Evolutionary conservation across 768 basidiomycete species (phyloP), one percentile per base, ranked within the genome.

Genomic region (Artomyces pyxidatus): DNA sequence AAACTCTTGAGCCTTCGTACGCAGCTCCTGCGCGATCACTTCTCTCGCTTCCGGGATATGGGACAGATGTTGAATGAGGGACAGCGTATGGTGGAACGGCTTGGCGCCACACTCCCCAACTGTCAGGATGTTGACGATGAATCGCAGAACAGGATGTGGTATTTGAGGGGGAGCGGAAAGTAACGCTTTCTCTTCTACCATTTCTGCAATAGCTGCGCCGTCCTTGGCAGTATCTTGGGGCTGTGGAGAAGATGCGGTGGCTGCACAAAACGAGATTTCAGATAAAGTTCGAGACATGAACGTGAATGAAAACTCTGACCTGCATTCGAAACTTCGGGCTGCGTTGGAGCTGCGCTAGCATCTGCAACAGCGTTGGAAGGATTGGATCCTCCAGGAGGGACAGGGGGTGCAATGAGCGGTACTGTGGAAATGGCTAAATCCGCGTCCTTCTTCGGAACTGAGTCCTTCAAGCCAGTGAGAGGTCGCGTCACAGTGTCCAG

Each of bases 111-210:
- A 98, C 71, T 99, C 96, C 38, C 96, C 96, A 17, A 86, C 76
- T n/a, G 96, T 97, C 54, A 99, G 72, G 58, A 98, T 92, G 65
- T 98, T 98, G 63, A 96, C 92, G 52, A 98, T 91, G 30, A 93
- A 78, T 30, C 88, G 83, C 22, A 98, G 74, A n/a, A 88, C 83
- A 3, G 80, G 64, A 45, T 87, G 80, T 6, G 94, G 91, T 50
- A 98, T 84, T 55, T 85, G 82, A 11, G 96, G 96, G 16, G 88
- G 82, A 45, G 75, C 78, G 10, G 83, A 72, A 12, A 90, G 68
- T 12, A 88, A 63, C n/a, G 71, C 62, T 48, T 71, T 72, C 49
- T 71, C 70, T 45, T 71, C 67, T 4, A 58, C 40, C 25, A 59
- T 61, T 14, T 54, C 48, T 4, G 28, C 51, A 37, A 37, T 47